Base-by-base conservation (phyloP, 257 asterid species). In the Salvia splendens region DNA sequence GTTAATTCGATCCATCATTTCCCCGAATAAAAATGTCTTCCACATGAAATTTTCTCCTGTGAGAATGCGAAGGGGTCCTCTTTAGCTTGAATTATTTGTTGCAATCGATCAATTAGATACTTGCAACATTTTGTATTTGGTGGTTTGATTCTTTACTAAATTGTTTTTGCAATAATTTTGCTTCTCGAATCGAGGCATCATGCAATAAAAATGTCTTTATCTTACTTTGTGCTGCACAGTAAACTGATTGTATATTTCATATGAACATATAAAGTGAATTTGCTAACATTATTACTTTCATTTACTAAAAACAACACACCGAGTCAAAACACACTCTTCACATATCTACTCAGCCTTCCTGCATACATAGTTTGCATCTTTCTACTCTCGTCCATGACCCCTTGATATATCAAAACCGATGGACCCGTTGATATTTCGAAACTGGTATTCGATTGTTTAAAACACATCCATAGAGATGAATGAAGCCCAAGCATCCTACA, bases 401-500 rank as follows among this genome's bases (percentile, higher is more conserved):
- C 10, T 47, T 3, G 8, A 16, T n/a, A 47, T n/a, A 2, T 56
- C 65, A 3, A 16, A 48, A 61, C 40, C n/a, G n/a, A n/a, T n/a
- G n/a, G n/a, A n/a, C 17, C 17, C 8, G 24, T 47, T 3, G 8
- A 16, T n/a, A 47, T n/a, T 1, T 56, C 65, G 4, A 16, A 48
- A 61, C 40, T 9, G 5, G 8, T 38, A 46, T 63, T 41, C 71
- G 64, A 40, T 33, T 14, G 66, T 12, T 51, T 54, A 62, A 52
- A 38, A 61, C 48, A 61, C 84, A 67, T 79, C 88, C 64, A 74
- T 77, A 35, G 89, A 77, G 64, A 78, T 47, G 67, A 81, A 83
- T 52, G 85, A 84, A 61, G 84, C 75, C 96, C 96, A 89, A 6
- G 95, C 91, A 72, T 84, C 95, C 96, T 89, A 35, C 75, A 78